Base-by-base conservation (phyloP, 805 yeast species). In the Lipomyces chichibuensis region DNA sequence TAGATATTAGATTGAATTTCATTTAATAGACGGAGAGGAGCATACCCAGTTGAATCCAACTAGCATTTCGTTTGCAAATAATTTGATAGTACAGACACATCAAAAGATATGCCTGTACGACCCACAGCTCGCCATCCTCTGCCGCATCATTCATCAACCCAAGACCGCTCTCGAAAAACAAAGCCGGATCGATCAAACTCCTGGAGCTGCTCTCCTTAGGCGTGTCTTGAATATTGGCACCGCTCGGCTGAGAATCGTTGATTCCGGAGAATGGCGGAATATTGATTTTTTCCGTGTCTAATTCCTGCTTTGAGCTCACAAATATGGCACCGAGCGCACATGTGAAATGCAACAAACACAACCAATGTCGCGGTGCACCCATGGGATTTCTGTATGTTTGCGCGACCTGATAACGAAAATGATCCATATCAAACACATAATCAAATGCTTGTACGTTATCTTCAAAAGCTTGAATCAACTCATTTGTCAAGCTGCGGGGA, bases 31-130 rank as follows among this genome's bases (percentile, higher is more conserved):
- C 27, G 13, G 9, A 20, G 3, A 20, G 7, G 17, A 33, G 20
- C 68, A 9, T 54, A 62, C 84, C 83, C n/a, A 83, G 72, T 70
- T 79, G 79, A 20, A 82, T 75, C 85, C 85, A 83, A 14, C 84
- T 80, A 8, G 76, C 77, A 25, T 75, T 75, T 64, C 82, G 77
- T 59, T 78, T 79, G 9, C 82, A 79, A n/a, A 76, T 76, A 37
- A 76, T 73, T 60, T 80, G 82, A 65, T 82, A 79, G 70, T 76
- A 82, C 69, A 82, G 77, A 69, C 77, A 81, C 46, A 79, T 74
- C 27, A 84, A 69, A 37, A 80, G 69, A 65, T 82, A 75, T 3
- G 80, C 80, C 64, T 81, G 82, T 2, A 81, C 81, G 13, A 80
- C 69, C 84, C 84, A 82, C 14, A 81, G 62, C 56, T 74, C 78